Base-by-base conservation (phyloP, 2,329 filamentous ascomycete genomes). In the Phoma sp. region DNA sequence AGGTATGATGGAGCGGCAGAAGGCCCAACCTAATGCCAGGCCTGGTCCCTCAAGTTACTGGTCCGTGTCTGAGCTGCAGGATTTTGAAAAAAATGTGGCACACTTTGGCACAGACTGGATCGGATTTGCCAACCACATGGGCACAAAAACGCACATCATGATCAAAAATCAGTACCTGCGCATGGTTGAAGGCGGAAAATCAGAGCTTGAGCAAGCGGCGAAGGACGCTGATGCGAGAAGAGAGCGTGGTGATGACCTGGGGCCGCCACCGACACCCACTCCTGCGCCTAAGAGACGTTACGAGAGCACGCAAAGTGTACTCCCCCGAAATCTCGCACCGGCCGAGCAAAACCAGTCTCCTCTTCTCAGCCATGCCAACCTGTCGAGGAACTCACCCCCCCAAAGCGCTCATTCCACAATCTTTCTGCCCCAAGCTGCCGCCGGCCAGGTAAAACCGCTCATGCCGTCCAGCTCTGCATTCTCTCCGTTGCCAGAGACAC, bases 91-190 rank as follows among this genome's bases (percentile, higher is more conserved):
- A 51, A 81, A 92, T 54, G 80, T 95, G 41, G 83, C 81, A 45
- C 84, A 91, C 50, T 94, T 92, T 76, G 91, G 91, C 54, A 91
- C 88, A 15, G 90, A 95, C 71, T 95, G 90, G 85, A 79, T 80
- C 43, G 85, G 84, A 4, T 94, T 94, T 74, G 88, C 91, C 36
- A 81, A 81, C 46, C 86, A 91, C 65, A 92, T 95, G 88, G 88
- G 88, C 44, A 91, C 90, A 4, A 94, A 94, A 76, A 94, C 91
- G 17, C 84, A 88, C 51, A 89, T 90, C n/a, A 95, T 95, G 91
- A 91, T 71, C 46, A 82, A 81, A 67, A 82, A 82, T 67, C 77
- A 82, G 61, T 82, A 79, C 54, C 64, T 77, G 45, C 78, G 80
- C 47, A 72, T 78, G 44, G 70, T 80, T 12, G 78, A 80, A 48